Evolutionary conservation across 2,329 filamentous ascomycete species (phyloP), one percentile per base, ranked within the genome.

Genomic region (Apiospora hydei): DNA sequence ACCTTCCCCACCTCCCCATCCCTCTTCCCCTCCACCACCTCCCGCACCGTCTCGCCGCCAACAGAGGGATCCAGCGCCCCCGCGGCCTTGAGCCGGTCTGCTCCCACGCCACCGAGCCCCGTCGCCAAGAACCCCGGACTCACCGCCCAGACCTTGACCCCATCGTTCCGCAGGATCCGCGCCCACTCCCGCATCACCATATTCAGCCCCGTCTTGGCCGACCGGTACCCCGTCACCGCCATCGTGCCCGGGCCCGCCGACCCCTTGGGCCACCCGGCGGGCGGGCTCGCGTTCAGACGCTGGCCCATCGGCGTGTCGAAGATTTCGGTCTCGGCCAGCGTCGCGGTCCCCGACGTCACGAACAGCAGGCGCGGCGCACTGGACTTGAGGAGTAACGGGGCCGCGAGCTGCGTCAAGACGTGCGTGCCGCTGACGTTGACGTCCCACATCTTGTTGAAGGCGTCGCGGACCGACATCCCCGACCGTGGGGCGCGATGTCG

Each of bases 371-470:
- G 82, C 0, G 87, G 85, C 34, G 85, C 26, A 16, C 84, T 13
- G 0, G 84, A 83, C 57, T 82, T 80, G 14, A 88, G 78, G 0
- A 89, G 82, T 0, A 89, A 78, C 0, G 87, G 86, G 14, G 80
- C 72, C 71, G 85, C 82, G 0, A 78, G 78, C 4, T 79, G 75
- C 0, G 85, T 86, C 14, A 85, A 74, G 47, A 84, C 80, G 30
- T 85, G 81, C 0, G 85, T 83, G 14, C 87, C 84, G 0, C 86
- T 78, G 8, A 87, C 84, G 75, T 90, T 90, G 74, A 87, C 80
- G 66, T 88, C 81, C 77, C 83, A 89, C 8, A 85, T 77, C 68
- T 83, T 81, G 75, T 85, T 87, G 75, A 83, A 86, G 34, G 80
- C 77, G 43, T 83, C 80, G 8, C 87, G 83, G 18, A 83, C 75